Base-by-base conservation (phyloP, 768 basidiomycete species). In the Suillus hirtellus region DNA sequence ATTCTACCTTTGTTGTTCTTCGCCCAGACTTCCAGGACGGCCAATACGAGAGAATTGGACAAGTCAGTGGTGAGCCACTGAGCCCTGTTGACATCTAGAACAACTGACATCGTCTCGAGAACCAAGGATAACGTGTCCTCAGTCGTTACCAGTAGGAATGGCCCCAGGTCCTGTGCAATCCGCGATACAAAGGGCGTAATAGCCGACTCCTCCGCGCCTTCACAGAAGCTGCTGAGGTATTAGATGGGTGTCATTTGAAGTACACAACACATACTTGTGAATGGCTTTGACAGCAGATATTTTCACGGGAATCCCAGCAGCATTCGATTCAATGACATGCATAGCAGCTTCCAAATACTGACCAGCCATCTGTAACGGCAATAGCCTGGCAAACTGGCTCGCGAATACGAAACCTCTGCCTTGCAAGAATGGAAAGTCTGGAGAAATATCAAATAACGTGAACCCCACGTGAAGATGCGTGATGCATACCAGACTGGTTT, bases 351-450 rank as follows among this genome's bases (percentile, higher is more conserved):
- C 87, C 40, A 99, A 80, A 72, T 98, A 99, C 70, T 95, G 93
- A 1, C 86, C 85, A 1, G 92, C 88, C 55, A 95, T 81, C 62
- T 86, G 81, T 14, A 82, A 68, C 0, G 94, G 90, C 5, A 98
- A 80, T 11, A 90, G 76, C 67, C 86, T 85, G 1, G 92, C 84
- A 71, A 87, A 98, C 70, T 95, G 90, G 70, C 93, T 95, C 3
- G 95, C 94, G 68, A 98, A 96, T 52, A 99, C 93, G 64, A 98
- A 97, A 0, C 88, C 92, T 64, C 97, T 84, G 12, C 96, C 97
- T 76, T 98, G 96, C 35, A 99, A 76, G 84, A 98, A 99, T 0
- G 95, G 95, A 62, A 82, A 83, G 27, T 93, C 96, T 96, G 35
- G 31, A 34, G 44, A 15, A 62, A 9, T 63, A 55, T 27, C 49